Evolutionary conservation across 2,329 filamentous ascomycete genomes (phyloP).

Genomic region (Neonectria neomacrospora): DNA sequence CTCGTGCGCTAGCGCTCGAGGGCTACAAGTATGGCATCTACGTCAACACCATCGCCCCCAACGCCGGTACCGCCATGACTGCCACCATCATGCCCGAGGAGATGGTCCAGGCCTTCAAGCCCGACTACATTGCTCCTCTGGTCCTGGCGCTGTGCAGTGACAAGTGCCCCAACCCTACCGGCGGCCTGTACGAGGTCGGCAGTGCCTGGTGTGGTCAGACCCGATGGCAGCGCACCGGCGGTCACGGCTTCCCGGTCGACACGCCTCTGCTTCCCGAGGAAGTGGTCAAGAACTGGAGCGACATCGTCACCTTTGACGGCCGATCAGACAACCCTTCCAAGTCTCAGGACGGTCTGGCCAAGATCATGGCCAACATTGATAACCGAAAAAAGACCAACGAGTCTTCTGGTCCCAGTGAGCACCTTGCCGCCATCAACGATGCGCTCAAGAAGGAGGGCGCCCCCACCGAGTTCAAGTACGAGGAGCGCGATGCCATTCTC

Average conservation of each 20-base stretch:
- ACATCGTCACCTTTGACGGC: conserved; percentile 87
- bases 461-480: conserved; percentile 83
- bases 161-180: conserved; percentile 85
- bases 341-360: conserved; percentile 79
- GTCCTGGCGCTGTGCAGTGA: conserved; percentile 88
- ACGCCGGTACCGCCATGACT: conserved; percentile 96
- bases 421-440: conserved; percentile 79
- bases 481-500: conserved; percentile 88
- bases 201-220: conserved; percentile 93
- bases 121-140: conserved; percentile 95
- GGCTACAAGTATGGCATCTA: conserved; percentile 98
- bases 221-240: conserved; percentile 92
- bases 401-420: conserved; percentile 64
- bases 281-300: conserved; percentile 78
- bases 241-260: conserved; percentile 91
- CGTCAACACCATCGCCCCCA: conserved; percentile 97
- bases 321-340: conserved; percentile 88
- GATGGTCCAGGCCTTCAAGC: conserved; percentile 98
- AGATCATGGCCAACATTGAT: conserved; percentile 82
- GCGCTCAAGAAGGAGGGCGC: conserved; percentile 76
- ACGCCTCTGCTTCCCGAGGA: conserved; percentile 85
- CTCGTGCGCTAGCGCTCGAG: conserved; percentile 90
- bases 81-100: conserved; percentile 94
- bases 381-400: conserved; percentile 73
- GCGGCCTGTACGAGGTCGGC: conserved; percentile 92